Evolutionary conservation across 2,329 filamentous ascomycete genomes (phyloP).

Genomic region (Paecilomyces niveus): DNA sequence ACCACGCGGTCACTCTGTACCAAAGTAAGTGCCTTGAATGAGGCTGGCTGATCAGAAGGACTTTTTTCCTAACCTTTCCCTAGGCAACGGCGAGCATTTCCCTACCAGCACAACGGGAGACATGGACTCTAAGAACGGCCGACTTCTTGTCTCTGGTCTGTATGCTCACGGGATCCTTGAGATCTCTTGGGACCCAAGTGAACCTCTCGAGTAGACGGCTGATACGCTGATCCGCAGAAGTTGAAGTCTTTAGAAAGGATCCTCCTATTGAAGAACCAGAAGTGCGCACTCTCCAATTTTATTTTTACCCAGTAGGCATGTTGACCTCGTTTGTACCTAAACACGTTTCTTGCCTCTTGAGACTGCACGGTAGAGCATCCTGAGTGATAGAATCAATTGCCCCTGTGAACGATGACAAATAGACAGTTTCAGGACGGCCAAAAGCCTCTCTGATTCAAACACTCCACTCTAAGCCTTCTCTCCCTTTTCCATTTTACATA

Average conservation of each 20-base stretch:
- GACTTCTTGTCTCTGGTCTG: constrained; percentile 8
- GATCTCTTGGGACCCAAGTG: constrained; percentile 11
- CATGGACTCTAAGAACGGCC: constrained; percentile 11
- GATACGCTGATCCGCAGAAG: not conserved
- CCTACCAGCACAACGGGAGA: constrained; percentile 8
- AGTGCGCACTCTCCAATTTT: not conserved
- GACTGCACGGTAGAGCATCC: not conserved
- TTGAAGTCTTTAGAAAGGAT: no score
- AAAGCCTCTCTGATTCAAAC: not conserved
- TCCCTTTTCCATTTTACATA: not conserved
- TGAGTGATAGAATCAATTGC: not conserved
- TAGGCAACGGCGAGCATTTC: constrained; percentile 11
- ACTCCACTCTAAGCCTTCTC: not conserved
- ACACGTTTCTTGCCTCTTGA: not conserved
- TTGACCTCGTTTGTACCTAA: not conserved
- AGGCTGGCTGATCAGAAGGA: not conserved
- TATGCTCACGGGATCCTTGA: constrained; percentile 11
- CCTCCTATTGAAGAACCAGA: not conserved
- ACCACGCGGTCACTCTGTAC: constrained; percentile 8
- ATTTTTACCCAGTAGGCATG: not conserved
- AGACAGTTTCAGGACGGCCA: not conserved
- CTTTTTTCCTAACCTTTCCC: not conserved
- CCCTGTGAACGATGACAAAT: not conserved
- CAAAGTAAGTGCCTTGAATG: constrained; percentile 4
- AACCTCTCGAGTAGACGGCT: not conserved